These are phyloP conservation scores for Aurinia saxatilis DNA, from an alignment of 345 rosid genomes.

Conservation along the genomic window DNA sequence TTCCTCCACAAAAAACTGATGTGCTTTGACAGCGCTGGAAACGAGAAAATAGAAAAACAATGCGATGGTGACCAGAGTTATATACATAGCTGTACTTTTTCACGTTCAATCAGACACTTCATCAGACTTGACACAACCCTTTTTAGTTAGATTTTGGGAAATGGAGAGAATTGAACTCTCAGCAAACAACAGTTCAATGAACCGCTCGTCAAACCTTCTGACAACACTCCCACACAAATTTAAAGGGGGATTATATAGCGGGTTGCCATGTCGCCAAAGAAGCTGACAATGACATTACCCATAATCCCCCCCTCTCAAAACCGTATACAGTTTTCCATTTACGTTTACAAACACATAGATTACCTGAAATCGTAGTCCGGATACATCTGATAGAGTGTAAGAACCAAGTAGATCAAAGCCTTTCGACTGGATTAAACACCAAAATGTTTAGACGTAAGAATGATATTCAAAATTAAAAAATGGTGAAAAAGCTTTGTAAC, in stretches of 20 bases:
- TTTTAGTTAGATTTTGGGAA: conserved; percentile 44
- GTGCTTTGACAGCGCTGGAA: conserved; percentile 87
- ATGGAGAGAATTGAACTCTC: conserved; percentile 99
- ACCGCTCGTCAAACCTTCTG: conserved; percentile 98
- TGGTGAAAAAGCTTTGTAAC: conserved; percentile 8
- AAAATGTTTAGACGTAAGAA: conserved; percentile 30
- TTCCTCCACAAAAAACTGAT: conserved; percentile 89
- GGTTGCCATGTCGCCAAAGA: conserved; percentile 93
- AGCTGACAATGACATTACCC: conserved; percentile 99
- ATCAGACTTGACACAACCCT: not conserved
- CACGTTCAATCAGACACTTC: conserved; percentile 18
- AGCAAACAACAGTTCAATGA: conserved; percentile 83
- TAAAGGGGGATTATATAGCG: conserved; percentile 55
- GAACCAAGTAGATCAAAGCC: conserved; percentile 93
- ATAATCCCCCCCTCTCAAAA: conserved; percentile 51
- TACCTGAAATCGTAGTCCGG: conserved; percentile 99
- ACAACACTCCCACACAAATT: conserved; percentile 88
- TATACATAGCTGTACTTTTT: not conserved
- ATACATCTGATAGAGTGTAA: conserved; percentile 80
- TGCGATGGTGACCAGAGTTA: conserved; percentile 28
- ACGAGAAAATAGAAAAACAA: conserved; percentile 34
- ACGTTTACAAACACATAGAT: conserved; percentile 19
- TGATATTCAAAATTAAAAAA: not conserved
- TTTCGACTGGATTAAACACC: conserved; percentile 67
- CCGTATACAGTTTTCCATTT: not conserved